phyloP scores from a whole-genome alignment of 352 stramenopile genomes.

The Aphanomyces astaci region DNA sequence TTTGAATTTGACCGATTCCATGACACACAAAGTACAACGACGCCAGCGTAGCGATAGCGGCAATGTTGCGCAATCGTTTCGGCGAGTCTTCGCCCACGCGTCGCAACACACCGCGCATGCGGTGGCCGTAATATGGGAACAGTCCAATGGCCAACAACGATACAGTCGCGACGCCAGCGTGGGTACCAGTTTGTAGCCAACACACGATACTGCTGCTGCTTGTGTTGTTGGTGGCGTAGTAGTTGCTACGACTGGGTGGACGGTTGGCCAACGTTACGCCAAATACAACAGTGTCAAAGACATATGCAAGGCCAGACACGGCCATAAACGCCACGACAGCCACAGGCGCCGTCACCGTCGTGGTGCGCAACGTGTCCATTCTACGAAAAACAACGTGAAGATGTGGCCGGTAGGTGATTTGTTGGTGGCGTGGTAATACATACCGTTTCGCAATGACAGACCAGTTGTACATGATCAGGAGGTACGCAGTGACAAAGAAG shows the following conservation, averaged over 20 bases:
- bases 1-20: not conserved
- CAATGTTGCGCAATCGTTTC: not conserved
- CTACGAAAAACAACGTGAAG: no score
- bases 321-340: not conserved
- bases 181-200: not conserved
- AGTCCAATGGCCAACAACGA: not conserved
- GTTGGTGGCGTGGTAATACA: not conserved
- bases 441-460: constrained; percentile 1
- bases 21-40: not conserved
- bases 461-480: constrained; percentile 10
- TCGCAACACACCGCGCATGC: not conserved
- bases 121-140: constrained; percentile 2
- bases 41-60: not conserved
- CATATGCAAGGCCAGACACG: not conserved
- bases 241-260: not conserved
- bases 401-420: not conserved
- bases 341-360: not conserved
- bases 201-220: not conserved
- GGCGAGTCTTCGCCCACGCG: constrained; percentile 1
- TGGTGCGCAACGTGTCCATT: not conserved
- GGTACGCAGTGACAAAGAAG: not conserved
- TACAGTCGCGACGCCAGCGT: not conserved
- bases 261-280: not conserved
- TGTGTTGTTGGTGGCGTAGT: not conserved
- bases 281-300: not conserved